Evolutionary conservation across 352 stramenopile species (phyloP), one percentile per base, ranked within the genome.

Genomic region (Pythium apleroticum): DNA sequence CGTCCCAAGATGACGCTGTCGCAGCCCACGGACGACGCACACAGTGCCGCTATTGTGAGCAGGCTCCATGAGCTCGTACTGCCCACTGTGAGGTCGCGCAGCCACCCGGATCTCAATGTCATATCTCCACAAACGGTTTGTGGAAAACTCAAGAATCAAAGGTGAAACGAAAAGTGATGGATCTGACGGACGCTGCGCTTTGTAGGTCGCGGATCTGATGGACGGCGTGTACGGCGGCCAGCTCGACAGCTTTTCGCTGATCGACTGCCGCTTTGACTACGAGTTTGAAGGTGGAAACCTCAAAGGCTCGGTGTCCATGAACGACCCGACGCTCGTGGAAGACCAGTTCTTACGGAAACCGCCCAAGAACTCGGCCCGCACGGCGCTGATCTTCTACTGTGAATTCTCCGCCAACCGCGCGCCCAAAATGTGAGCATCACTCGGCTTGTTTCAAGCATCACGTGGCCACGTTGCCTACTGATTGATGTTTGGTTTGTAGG

Each of bases 381-480:
- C 61, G 11, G 79, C 77, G 24, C 65, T 90, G 3, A 75, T 90
- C 27, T 90, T 90, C 59, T 88, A 82, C 55, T 90, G 81, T 54
- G 79, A 90, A 65, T 90, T 88, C 41, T 89, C 79, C 1, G 75
- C 76, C n/a, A 84, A 85, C 20, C 77, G 81, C 28, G 81, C 81
- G 0, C 79, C 81, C 1, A 86, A 90, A 67, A 90, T 90, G 81
- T 80, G 53, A 20, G 56, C 62, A 41, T 11, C 25, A 24, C 4
- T 15, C 7, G 27, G 25, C 27, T 4, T 39, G 8, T 39, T 12
- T 17, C 10, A 10, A 25, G 4, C 31, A 24, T 4, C 11, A 6
- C 19, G 5, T 12, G 46, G 20, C 25, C 17, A 52, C 46, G 48
- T 15, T 4, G 10, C 25, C 3, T 30, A 48, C 3, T 24, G 11